Percentiles rank a stretch among this genome's conserved stretches.
Evolutionary conservation across 164 flowering plant species (phyloP).

Genomic region (Protea cynaroides): DNA sequence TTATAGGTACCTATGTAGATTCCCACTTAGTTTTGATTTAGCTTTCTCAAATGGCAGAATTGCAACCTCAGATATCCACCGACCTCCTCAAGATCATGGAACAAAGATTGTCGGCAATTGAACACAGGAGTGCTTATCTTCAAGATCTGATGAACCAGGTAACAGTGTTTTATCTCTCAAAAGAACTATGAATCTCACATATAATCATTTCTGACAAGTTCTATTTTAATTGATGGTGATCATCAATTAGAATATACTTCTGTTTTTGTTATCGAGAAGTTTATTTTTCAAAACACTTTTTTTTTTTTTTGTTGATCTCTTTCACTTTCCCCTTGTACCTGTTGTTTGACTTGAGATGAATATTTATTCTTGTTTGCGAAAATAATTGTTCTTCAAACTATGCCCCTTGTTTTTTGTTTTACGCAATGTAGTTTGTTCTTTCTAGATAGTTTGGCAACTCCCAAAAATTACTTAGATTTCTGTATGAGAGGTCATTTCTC

Average conservation of each 20-base stretch:
- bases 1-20: background rate
- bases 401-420: background rate
- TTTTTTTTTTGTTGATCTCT: background rate
- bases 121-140: constrained; percentile 46
- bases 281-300: background rate
- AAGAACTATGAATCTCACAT: background rate
- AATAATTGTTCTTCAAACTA: no score
- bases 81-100: constrained; percentile 75
- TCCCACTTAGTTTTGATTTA: background rate
- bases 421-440: background rate
- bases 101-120: constrained; percentile 56
- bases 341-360: background rate
- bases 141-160: constrained; percentile 57
- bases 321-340: background rate
- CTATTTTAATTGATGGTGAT: background rate
- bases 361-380: background rate
- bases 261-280: background rate
- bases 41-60: constrained; percentile 24
- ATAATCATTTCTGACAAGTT: background rate
- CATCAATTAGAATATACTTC: background rate
- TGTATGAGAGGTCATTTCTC: background rate
- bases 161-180: background rate
- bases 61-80: constrained; percentile 38
- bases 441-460: background rate
- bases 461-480: background rate